Conservation (phyloP, 2,329 filamentous ascomycete species). For the Phyllosticta capitalensis region DNA sequence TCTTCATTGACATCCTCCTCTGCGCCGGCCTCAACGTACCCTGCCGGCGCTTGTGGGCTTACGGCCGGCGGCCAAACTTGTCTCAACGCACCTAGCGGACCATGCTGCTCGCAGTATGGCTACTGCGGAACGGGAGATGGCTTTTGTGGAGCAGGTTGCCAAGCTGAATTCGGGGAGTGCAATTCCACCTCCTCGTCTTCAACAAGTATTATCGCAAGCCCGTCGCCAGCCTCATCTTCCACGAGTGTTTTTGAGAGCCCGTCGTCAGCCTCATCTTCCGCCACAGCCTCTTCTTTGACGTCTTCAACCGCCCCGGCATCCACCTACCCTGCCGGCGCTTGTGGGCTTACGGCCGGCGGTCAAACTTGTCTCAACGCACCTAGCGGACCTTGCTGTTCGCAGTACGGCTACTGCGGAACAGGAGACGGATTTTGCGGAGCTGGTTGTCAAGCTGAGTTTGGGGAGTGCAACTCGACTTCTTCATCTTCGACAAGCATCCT, state of each 20-base stretch:
- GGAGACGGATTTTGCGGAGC: background rate
- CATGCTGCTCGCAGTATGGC: slow-evolving; percentile 3
- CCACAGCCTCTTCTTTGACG: background rate
- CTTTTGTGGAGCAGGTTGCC: background rate
- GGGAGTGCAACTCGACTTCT: background rate
- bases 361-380: background rate
- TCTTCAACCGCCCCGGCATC: background rate
- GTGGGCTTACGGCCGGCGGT: background rate
- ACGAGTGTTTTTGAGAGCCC: too few relatives aligned
- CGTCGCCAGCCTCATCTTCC: too few relatives aligned
- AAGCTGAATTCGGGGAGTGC: background rate
- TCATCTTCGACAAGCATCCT: background rate
- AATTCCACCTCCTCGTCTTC: background rate
- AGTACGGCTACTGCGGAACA: slow-evolving; percentile 1
- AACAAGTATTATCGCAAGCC: too few relatives aligned
- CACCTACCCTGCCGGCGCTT: background rate
- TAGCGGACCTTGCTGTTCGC: slow-evolving; percentile 3
- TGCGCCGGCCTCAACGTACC: background rate
- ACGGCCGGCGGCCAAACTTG: background rate
- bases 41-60: background rate
- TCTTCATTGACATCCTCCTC: background rate
- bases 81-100: background rate
- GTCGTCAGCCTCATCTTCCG: background rate
- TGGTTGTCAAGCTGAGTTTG: background rate
- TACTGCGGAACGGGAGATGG: background rate